A percentile compares a stretch with the other conserved stretches of the same genome.
Evolutionary conservation across 1,284 basidiomycete species (phyloP).

Genomic region (Leccinum griseonigrum): DNA sequence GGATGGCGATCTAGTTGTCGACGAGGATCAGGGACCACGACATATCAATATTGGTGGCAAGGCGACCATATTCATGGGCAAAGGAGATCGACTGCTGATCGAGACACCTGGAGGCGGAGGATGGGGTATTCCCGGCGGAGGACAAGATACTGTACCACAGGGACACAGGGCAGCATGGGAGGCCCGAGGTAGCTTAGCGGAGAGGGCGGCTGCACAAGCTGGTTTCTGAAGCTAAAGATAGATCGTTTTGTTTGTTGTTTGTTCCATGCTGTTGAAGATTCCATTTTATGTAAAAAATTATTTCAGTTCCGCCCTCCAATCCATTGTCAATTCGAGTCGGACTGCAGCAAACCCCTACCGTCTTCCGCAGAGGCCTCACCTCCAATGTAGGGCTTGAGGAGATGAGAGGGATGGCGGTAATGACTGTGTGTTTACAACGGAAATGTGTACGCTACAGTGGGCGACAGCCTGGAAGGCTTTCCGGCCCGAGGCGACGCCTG

Average conservation of each 20-base stretch:
- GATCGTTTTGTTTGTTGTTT: too few relatives aligned
- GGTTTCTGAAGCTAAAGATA: slow-evolving; percentile 42
- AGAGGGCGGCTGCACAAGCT: slow-evolving; percentile 67
- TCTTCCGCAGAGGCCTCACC: too few relatives aligned
- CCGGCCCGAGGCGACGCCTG: too few relatives aligned
- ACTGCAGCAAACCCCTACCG: too few relatives aligned
- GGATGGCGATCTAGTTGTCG: slow-evolving; percentile 60
- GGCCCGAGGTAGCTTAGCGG: slow-evolving; percentile 71
- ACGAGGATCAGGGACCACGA: slow-evolving; percentile 41
- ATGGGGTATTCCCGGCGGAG: slow-evolving; percentile 60
- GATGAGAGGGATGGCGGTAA: too few relatives aligned
- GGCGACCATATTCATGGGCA: slow-evolving; percentile 84
- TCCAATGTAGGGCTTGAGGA: too few relatives aligned
- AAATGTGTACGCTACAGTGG: too few relatives aligned
- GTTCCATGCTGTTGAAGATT: neutral
- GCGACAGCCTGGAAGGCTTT: too few relatives aligned
- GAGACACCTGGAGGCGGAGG: slow-evolving; percentile 94
- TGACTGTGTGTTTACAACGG: too few relatives aligned
- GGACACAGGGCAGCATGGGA: slow-evolving; percentile 55
- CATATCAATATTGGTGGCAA: slow-evolving; percentile 92
- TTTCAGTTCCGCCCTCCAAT: neutral
- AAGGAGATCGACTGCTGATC: slow-evolving; percentile 77
- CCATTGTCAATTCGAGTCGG: too few relatives aligned
- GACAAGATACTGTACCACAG: slow-evolving; percentile 17
- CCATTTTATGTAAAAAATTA: neutral